Evolutionary conservation across 2,329 filamentous ascomycete species (phyloP).

Genomic region (Akanthomyces muscarius): DNA sequence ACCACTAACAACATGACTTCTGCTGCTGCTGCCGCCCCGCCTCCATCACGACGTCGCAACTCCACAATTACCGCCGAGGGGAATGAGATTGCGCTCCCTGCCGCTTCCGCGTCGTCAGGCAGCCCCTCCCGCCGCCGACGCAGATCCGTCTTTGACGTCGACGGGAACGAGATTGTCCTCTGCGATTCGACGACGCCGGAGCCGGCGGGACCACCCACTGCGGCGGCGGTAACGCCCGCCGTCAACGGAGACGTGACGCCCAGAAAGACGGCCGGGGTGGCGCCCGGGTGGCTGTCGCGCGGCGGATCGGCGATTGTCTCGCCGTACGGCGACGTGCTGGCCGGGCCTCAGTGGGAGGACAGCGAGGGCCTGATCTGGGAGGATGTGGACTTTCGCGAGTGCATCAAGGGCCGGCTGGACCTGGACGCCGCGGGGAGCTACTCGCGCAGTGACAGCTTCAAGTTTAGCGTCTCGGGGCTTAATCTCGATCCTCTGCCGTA

Average conservation of each 20-base stretch:
- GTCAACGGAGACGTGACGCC: slow-evolving; percentile 20
- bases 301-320: slow-evolving; percentile 81
- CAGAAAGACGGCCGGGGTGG: slow-evolving; percentile 19
- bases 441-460: slow-evolving; percentile 66
- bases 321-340: slow-evolving; percentile 74
- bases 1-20: neutral
- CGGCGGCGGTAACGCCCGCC: neutral
- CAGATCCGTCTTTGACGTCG: slow-evolving; percentile 47
- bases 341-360: slow-evolving; percentile 81
- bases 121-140: slow-evolving; percentile 17
- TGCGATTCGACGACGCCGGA: too few relatives aligned
- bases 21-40: neutral
- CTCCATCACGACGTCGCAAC: slow-evolving; percentile 27
- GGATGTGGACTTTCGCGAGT: slow-evolving; percentile 85
- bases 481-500: slow-evolving; percentile 57
- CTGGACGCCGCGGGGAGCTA: slow-evolving; percentile 84
- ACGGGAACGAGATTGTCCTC: slow-evolving; percentile 53
- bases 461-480: slow-evolving; percentile 55
- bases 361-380: slow-evolving; percentile 61
- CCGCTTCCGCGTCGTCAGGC: slow-evolving; percentile 18
- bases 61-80: slow-evolving; percentile 45
- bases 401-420: slow-evolving; percentile 74
- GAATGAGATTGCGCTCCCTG: slow-evolving; percentile 41
- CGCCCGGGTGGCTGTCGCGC: slow-evolving; percentile 48
- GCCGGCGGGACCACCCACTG: neutral